Conservation (phyloP, 495 filamentous ascomycete genomes). For the Penicillium cosmopolitanum region DNA sequence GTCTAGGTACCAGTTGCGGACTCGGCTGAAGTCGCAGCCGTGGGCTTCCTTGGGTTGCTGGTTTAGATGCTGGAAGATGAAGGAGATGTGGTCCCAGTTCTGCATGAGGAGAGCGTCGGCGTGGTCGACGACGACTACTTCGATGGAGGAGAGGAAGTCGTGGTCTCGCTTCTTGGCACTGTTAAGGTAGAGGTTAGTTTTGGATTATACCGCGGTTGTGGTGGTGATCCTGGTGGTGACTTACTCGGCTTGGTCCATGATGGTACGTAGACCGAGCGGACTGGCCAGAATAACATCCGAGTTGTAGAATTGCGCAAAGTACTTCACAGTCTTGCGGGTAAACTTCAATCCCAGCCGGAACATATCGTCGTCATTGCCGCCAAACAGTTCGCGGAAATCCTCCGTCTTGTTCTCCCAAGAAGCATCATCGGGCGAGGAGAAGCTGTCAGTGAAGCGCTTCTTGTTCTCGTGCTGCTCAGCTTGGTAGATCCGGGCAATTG, state of each 20-base stretch:
- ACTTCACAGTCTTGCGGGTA: slow-evolving; percentile 92
- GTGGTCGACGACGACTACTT: slow-evolving; percentile 87
- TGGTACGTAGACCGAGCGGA: slow-evolving; percentile 85
- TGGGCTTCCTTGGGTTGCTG: slow-evolving; percentile 86
- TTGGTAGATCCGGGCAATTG: slow-evolving; percentile 70
- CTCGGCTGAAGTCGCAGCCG: slow-evolving; percentile 91
- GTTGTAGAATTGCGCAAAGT: slow-evolving; percentile 93
- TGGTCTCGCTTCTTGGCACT: slow-evolving; percentile 77
- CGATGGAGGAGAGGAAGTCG: slow-evolving; percentile 92
- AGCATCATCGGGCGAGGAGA: slow-evolving; percentile 66
- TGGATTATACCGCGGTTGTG: neutral
- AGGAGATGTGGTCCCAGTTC: slow-evolving; percentile 95
- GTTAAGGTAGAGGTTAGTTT: slow-evolving; percentile 18
- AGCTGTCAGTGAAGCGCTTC: slow-evolving; percentile 86
- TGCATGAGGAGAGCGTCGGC: slow-evolving; percentile 95
- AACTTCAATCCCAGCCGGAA: slow-evolving; percentile 94
- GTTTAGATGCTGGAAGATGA: slow-evolving; percentile 90
- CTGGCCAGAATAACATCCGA: slow-evolving; percentile 93
- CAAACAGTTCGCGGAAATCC: slow-evolving; percentile 89
- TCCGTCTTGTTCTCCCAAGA: slow-evolving; percentile 72
- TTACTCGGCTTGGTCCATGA: slow-evolving; percentile 73
- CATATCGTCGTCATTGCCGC: slow-evolving; percentile 94
- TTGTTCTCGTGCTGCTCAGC: slow-evolving; percentile 94
- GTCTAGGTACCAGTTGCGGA: slow-evolving; percentile 90
- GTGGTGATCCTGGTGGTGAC: slow-evolving; percentile 10